Evolutionary conservation across 441 rosid genomes (phyloP), one percentile per base, ranked within the genome.

Genomic region (Kokia cookei): DNA sequence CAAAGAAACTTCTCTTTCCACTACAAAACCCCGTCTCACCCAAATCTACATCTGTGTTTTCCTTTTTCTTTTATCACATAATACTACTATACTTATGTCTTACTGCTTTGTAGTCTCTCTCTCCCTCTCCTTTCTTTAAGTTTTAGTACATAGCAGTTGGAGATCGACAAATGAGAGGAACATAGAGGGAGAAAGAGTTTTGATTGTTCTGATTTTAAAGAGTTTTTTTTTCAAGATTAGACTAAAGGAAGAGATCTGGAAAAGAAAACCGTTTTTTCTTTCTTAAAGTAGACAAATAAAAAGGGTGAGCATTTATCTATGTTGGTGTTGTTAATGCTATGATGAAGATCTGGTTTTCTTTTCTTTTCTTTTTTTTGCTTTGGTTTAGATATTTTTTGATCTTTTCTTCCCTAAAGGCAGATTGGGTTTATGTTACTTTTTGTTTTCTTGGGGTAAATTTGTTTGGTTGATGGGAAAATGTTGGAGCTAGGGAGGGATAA

Each of bases 311-410:
- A 43, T 51, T 68, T 75, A 50, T 12, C 32, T 19, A 19, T 55
- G 51, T 13, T 54, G 35, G 14, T 37, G 17, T 14, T 12, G 45
- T n/a, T 74, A 62, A n/a, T 69, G 35, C 17, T n/a, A 11, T 60
- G 59, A 53, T 14, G 15, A 60, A 26, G 75, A 75, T 76, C 71
- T 71, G n/a, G 32, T 27, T 15, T 66, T 32, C 47, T 29, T 29
- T 8, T 61, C 0, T 40, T 73, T 19, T 19, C 22, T 19, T 19
- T 19, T 19, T 19, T 19, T 19, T 19, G 22, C 22, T 19, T 42
- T 80, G 35, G 35, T 65, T 65, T 32, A 5, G 45, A 55, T 73
- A 76, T 66, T 79, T 19, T 63, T 73, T 70, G 48, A 76, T 76
- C 69, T 69, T 77, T 78, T 72, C 53, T 76, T 58, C 55, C 58